Percentiles rank a stretch among this genome's conserved stretches.
Evolutionary conservation across 2,329 filamentous ascomycete genomes (phyloP).

Genomic region (Ambrosiella xylebori): DNA sequence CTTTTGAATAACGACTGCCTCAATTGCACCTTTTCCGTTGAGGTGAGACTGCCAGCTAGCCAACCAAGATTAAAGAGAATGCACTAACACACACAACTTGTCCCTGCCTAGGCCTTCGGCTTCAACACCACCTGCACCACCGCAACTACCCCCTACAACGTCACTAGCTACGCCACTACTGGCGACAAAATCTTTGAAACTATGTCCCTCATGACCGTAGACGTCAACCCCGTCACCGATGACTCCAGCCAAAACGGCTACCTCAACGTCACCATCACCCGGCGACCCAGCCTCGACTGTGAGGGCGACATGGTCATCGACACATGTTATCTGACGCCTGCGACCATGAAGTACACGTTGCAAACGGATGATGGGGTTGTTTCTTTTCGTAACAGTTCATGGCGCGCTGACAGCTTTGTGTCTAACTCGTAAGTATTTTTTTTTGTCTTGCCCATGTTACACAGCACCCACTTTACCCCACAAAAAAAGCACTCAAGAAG

Average conservation of each 20-base stretch:
- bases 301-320: slow-evolving; percentile 7
- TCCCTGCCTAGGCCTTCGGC: slow-evolving; percentile 6
- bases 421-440: slow-evolving; percentile 2
- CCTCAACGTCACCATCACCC: slow-evolving; percentile 11
- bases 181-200: not conserved
- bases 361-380: slow-evolving; percentile 1
- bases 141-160: slow-evolving; percentile 2
- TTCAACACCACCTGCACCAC: slow-evolving; percentile 5
- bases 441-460: not conserved
- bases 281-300: slow-evolving; percentile 8
- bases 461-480: not conserved
- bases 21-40: slow-evolving; percentile 11
- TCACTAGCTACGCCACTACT: not conserved
- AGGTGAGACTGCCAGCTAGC: not conserved
- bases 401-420: slow-evolving; percentile 8
- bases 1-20: slow-evolving; percentile 11
- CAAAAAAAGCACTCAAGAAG: no score
- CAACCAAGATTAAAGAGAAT: not conserved
- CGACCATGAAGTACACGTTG: slow-evolving; percentile 10
- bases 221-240: not conserved
- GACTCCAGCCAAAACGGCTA: slow-evolving; percentile 5
- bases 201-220: slow-evolving; percentile 1
- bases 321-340: slow-evolving; percentile 11
- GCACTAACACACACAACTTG: not conserved
- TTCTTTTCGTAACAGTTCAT: slow-evolving; percentile 9